A percentile compares a stretch with the other conserved stretches of the same genome.
These are phyloP conservation scores for Phytopythium montanum DNA, from an alignment of 352 stramenopile genomes.

Conservation along the genomic window DNA sequence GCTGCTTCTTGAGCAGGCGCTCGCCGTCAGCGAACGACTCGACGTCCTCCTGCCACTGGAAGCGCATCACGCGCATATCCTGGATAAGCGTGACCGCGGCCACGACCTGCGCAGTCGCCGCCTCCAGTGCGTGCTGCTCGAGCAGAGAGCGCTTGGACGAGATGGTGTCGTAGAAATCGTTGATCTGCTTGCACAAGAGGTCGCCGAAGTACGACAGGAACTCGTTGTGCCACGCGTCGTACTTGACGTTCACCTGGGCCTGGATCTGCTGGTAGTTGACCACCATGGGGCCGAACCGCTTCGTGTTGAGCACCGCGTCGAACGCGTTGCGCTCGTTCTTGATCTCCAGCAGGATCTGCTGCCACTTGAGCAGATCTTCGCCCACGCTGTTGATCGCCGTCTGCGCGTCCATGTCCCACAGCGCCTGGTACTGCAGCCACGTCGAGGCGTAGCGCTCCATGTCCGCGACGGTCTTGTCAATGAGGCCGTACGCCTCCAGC, in stretches of 20 bases:
- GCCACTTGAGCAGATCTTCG: slow-evolving; percentile 95
- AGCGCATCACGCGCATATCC: slow-evolving; percentile 77
- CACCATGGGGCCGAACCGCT: slow-evolving; percentile 85
- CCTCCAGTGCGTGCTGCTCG: slow-evolving; percentile 95
- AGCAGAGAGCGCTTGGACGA: slow-evolving; percentile 86
- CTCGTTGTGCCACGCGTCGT: slow-evolving; percentile 99
- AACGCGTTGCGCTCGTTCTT: slow-evolving; percentile 94
- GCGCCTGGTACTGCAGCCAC: slow-evolving; percentile 98
- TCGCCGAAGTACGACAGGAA: slow-evolving; percentile 95
- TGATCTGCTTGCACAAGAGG: slow-evolving; percentile 93
- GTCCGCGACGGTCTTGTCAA: slow-evolving; percentile 78
- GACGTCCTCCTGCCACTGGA: slow-evolving; percentile 71
- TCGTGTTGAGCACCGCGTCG: slow-evolving; percentile 89
- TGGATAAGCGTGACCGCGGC: slow-evolving; percentile 88
- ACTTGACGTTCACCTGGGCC: slow-evolving; percentile 96
- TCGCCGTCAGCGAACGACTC: slow-evolving; percentile 94
- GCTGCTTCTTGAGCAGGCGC: slow-evolving; percentile 94
- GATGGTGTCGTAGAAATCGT: slow-evolving; percentile 84
- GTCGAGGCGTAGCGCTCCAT: slow-evolving; percentile 92
- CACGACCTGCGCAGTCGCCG: slow-evolving; percentile 95
- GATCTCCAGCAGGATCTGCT: slow-evolving; percentile 96
- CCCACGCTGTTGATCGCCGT: slow-evolving; percentile 92
- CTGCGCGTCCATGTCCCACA: slow-evolving; percentile 98
- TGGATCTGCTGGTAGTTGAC: slow-evolving; percentile 93
- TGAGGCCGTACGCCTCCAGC: slow-evolving; percentile 65